Conservation (phyloP, 2,329 filamentous ascomycete species). For the Arthrobotrys iridis region DNA sequence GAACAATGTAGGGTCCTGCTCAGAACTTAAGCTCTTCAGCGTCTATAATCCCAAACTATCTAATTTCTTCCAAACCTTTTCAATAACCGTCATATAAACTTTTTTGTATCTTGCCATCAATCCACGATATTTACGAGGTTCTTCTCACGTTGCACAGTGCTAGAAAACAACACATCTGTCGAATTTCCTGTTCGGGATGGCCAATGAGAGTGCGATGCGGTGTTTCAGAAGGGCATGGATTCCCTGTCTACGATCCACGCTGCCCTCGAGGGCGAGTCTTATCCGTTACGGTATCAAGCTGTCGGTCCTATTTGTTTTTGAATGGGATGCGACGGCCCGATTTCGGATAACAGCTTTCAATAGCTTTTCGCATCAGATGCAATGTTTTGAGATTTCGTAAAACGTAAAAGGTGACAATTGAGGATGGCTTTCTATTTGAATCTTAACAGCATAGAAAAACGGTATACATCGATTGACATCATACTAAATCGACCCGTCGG, state of each 20-base stretch:
- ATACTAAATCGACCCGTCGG: too few species aligned
- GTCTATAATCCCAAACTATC: neutral
- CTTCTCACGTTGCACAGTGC: slow-evolving; percentile 44
- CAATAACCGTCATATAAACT: neutral
- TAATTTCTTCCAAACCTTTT: neutral
- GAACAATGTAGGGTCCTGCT: slow-evolving; percentile 17
- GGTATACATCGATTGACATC: too few species aligned
- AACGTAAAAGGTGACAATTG: too few species aligned
- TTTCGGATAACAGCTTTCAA: slow-evolving; percentile 11
- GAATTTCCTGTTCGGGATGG: neutral
- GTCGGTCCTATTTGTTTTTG: slow-evolving; percentile 5
- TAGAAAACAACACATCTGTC: slow-evolving; percentile 48
- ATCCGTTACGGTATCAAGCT: slow-evolving; percentile 11
- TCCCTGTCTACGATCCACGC: neutral
- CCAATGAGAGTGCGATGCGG: slow-evolving; percentile 3
- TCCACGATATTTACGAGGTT: too few species aligned
- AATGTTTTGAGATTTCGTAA: too few species aligned
- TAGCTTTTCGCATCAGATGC: too few species aligned
- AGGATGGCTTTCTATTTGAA: too few species aligned
- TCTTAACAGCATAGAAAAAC: too few species aligned
- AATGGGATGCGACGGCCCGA: slow-evolving; percentile 12
- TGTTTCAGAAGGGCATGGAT: slow-evolving; percentile 50
- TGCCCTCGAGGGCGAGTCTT: neutral
- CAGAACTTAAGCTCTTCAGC: neutral
- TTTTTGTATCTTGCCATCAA: slow-evolving; percentile 8